These are phyloP conservation scores for Quillaja saponaria DNA, from an alignment of 306 rosid species.

Conservation along the genomic window DNA sequence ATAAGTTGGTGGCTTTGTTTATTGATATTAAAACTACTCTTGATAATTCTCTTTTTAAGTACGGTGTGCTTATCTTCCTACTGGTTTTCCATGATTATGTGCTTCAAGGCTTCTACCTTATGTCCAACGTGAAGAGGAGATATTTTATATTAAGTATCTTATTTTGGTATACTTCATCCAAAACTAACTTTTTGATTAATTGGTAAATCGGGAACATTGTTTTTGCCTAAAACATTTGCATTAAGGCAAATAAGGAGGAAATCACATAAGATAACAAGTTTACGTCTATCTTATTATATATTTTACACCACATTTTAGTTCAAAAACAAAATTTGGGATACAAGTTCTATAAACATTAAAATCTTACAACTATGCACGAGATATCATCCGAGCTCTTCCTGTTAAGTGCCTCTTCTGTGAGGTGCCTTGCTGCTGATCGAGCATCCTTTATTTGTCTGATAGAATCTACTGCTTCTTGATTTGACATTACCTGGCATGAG, in stretches of 20 bases:
- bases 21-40: no score
- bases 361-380: conserved; percentile 76
- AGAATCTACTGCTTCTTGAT: conserved; percentile 79
- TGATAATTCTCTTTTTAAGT: conserved; percentile 3
- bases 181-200: no score
- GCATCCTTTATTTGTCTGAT: conserved; percentile 75
- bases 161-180: no score
- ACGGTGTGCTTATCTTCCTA: conserved; percentile 14
- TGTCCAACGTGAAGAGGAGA: conserved; percentile 5
- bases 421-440: conserved; percentile 73
- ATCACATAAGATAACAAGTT: no score
- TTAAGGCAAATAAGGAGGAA: no score
- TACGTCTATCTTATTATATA: no score
- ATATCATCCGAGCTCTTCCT: conserved; percentile 91
- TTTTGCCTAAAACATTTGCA: no score
- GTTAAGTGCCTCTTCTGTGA: conserved; percentile 78
- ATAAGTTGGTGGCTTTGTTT: conserved; percentile 18
- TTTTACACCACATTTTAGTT: no score
- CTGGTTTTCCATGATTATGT: no score
- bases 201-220: no score
- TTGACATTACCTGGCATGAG: conserved; percentile 73
- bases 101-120: background rate
- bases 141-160: no score
- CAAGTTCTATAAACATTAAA: conserved; percentile 42
- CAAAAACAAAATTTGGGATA: no score